phyloP scores from a whole-genome alignment of 805 yeast species.

The Candida suzukii region DNA sequence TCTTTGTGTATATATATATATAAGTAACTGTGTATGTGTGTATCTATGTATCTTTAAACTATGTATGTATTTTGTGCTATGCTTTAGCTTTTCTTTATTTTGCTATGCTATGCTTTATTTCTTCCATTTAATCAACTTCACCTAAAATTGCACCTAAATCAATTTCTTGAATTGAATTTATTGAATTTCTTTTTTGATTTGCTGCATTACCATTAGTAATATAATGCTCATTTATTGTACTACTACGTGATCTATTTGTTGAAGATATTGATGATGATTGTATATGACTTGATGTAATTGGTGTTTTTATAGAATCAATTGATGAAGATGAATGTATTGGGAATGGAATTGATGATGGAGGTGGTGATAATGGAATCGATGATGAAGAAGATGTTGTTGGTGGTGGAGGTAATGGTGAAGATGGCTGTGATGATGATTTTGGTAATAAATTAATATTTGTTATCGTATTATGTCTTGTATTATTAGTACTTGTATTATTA shows the following conservation, averaged over 20 bases:
- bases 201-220: not conserved
- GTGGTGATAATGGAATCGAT: not conserved
- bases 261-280: no score
- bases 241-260: conserved; percentile 16
- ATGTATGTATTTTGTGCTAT: no score
- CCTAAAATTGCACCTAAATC: not conserved
- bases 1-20: no score
- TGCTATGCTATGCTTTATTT: no score
- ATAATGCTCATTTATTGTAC: conserved; percentile 16
- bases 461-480: conserved; percentile 3
- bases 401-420: conserved; percentile 2
- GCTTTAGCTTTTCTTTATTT: no score
- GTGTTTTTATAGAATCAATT: not conserved
- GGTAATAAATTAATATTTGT: not conserved
- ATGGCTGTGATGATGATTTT: conserved; percentile 1
- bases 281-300: conserved; percentile 2
- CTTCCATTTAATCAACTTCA: not conserved
- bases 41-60: no score
- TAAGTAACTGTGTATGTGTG: no score
- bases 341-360: not conserved
- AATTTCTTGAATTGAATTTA: not conserved
- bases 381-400: not conserved
- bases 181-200: not conserved
- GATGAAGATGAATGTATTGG: no score
- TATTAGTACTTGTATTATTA: no score